Evolutionary conservation across 2,329 filamentous ascomycete genomes (phyloP).

Genomic region (Berkeleyomyces basicola): DNA sequence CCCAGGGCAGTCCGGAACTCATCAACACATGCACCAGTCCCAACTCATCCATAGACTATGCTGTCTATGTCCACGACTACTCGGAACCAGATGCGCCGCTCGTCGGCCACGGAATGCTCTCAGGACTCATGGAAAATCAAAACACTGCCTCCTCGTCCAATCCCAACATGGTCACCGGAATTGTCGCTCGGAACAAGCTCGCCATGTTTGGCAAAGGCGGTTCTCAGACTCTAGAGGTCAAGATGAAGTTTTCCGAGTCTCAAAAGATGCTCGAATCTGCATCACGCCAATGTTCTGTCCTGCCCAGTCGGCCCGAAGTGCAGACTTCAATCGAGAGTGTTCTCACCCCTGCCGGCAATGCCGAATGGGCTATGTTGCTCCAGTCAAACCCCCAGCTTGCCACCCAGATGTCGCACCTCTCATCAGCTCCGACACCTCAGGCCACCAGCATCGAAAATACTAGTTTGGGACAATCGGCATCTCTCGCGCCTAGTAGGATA

Average conservation of each 20-base stretch:
- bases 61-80: conserved; percentile 93
- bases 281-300: neutral
- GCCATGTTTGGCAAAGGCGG: conserved; percentile 70
- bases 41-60: conserved; percentile 63
- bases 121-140: conserved; percentile 45
- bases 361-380: conserved; percentile 64
- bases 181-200: conserved; percentile 72
- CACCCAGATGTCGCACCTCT: conserved; percentile 6
- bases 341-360: conserved; percentile 41
- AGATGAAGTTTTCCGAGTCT: conserved; percentile 68
- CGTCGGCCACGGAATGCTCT: conserved; percentile 90
- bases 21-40: conserved; percentile 22
- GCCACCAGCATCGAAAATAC: conserved; percentile 3
- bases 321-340: conserved; percentile 20
- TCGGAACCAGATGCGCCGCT: conserved; percentile 87
- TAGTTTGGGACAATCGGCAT: neutral
- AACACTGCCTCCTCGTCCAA: conserved; percentile 28
- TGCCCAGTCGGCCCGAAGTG: neutral
- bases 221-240: conserved; percentile 85
- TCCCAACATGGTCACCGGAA: conserved; percentile 63
- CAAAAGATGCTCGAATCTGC: conserved; percentile 29
- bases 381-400: conserved; percentile 47
- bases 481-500: neutral
- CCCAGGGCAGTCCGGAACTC: conserved; percentile 68
- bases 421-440: neutral